phyloP scores from a whole-genome alignment of 2,329 filamentous ascomycete genomes.

The Annulohypoxylon truncatum region DNA sequence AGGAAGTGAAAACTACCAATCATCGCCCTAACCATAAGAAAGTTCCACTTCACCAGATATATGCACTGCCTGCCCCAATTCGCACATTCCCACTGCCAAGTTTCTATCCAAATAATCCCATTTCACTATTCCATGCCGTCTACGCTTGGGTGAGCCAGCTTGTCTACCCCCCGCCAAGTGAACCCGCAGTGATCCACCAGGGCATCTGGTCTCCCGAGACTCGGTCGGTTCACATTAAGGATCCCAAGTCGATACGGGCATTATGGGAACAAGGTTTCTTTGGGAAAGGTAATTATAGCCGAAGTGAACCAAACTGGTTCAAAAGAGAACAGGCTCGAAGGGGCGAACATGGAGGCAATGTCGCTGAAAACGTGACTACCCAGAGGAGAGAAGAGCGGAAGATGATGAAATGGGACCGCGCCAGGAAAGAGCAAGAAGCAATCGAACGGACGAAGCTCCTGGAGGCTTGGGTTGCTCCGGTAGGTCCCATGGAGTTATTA shows the following conservation, averaged over 20 bases:
- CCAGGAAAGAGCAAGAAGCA: constrained; percentile 85
- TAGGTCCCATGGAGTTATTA: constrained; percentile 61
- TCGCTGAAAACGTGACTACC: constrained; percentile 84
- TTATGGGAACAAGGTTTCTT: constrained; percentile 98
- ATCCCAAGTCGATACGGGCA: constrained; percentile 78
- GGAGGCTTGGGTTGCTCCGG: constrained; percentile 60
- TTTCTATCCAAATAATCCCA: constrained; percentile 91
- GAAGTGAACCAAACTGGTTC: constrained; percentile 95
- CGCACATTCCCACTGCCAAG: constrained; percentile 84
- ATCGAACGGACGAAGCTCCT: constrained; percentile 74
- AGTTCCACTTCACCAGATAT: constrained; percentile 74
- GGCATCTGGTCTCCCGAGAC: constrained; percentile 86
- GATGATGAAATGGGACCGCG: constrained; percentile 89
- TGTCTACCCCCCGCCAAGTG: constrained; percentile 72
- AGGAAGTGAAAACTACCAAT: constrained; percentile 8
- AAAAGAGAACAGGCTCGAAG: constrained; percentile 81
- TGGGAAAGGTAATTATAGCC: constrained; percentile 91
- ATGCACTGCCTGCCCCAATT: constrained; percentile 83
- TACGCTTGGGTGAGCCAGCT: constrained; percentile 82
- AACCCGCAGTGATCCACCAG: constrained; percentile 72
- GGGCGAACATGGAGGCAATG: constrained; percentile 72
- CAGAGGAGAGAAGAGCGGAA: constrained; percentile 82
- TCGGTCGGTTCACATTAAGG: constrained; percentile 84
- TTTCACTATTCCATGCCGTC: constrained; percentile 85
- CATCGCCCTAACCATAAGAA: constrained; percentile 45